Base-by-base conservation (phyloP, 1,139 yeast genomes). In the Hemisphaericaspora subhashii region DNA sequence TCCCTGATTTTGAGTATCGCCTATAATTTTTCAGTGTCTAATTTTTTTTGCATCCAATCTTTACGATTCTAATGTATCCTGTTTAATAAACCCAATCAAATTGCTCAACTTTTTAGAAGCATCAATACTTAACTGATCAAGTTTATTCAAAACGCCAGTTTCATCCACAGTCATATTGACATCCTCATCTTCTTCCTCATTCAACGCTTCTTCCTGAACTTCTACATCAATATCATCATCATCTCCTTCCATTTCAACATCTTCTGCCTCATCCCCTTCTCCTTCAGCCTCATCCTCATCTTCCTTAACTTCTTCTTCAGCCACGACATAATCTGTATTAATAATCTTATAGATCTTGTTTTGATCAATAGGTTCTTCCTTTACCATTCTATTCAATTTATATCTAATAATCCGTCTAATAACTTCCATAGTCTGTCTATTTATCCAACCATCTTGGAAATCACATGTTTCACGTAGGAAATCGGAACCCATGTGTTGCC, bases 401-500 rank as follows among this genome's bases (percentile, higher is more conserved):
- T 84, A 85, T 48, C 90, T 74, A 42, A 89, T 73, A 13, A 89
- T 72, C 38, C 80, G 68, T 51, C 97, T 72, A 4, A 89, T 63
- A 23, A 81, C 77, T 28, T 77, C 74, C 57, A 88, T 70, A 9
- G 82, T 80, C 35, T 78, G 73, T 44, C 72, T 74, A 40, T 73
- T 75, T 42, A 80, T 74, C 98, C 98, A 92, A 0, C 98, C 98
- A 40, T 83, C 75, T 44, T 66, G 74, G 35, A 64, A 58, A 45
- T 71, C 76, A 15, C 68, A 60, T 10, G 48, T 37, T 54, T 47
- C 77, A 51, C 68, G 68, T 66, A 57, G 78, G 65, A 55, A 79
- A 65, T 33, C 62, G 52, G 13, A 62, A 53, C 51, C 74, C 66
- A 43, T 72, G 43, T 35, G 58, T 52, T 5, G 66, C 32, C 47